Percentiles rank a stretch among this genome's conserved stretches.
phyloP scores from a whole-genome alignment of 768 basidiomycete species.

The Leccinum obscurum region DNA sequence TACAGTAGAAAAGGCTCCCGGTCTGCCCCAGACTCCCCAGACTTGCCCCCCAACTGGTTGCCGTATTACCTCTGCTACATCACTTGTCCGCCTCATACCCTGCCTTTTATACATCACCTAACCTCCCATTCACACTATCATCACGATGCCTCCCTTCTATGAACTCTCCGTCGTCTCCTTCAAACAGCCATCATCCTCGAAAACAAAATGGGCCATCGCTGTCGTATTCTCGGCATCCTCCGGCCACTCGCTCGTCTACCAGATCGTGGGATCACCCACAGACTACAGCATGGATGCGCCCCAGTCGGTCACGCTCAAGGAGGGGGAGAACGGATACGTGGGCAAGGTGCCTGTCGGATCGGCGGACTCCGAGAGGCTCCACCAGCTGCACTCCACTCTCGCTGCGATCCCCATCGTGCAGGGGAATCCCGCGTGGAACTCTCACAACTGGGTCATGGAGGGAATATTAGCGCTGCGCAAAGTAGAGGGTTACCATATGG shows the following conservation, averaged over 20 bases:
- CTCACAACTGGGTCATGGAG: conserved; percentile 35
- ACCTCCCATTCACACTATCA: conserved; percentile 3
- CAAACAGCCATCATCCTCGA: conserved; percentile 19
- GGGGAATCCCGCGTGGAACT: conserved; percentile 30
- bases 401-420: conserved; percentile 25
- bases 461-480: conserved; percentile 30
- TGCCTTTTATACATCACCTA: neutral
- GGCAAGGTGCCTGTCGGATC: conserved; percentile 24
- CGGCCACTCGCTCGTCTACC: conserved; percentile 32
- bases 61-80: neutral
- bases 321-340: conserved; percentile 30
- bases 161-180: conserved; percentile 34
- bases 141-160: conserved; percentile 35
- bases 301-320: conserved; percentile 34
- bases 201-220: conserved; percentile 27
- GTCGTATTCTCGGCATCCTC: conserved; percentile 31
- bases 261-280: conserved; percentile 28
- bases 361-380: conserved; percentile 32
- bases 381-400: conserved; percentile 29
- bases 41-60: neutral
- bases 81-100: conserved; percentile 1
- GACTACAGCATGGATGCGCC: conserved; percentile 34
- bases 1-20: conserved; percentile 24
- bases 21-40: conserved; percentile 1
- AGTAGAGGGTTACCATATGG: conserved; percentile 29